phyloP scores from a whole-genome alignment of 805 yeast species.

The Schwanniomyces pseudopolymorphus region DNA sequence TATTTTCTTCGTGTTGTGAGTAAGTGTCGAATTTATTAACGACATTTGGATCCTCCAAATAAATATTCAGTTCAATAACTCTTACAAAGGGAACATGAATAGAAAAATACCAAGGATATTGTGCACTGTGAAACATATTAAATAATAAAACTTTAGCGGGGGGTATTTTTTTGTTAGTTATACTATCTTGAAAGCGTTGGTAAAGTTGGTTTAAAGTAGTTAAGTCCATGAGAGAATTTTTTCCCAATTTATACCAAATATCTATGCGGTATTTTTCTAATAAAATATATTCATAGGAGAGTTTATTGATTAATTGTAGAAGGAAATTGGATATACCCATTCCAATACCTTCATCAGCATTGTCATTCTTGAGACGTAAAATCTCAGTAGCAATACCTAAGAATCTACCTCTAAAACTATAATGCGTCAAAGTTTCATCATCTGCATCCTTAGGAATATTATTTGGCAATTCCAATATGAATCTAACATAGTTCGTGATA shows the following conservation, averaged over 20 bases:
- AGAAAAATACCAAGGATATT: constrained; percentile 39
- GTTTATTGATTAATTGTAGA: constrained; percentile 32
- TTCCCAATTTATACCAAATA: constrained; percentile 31
- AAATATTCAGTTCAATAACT: constrained; percentile 31
- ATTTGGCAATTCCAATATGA: constrained; percentile 30
- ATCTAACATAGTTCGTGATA: constrained; percentile 36
- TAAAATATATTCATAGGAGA: constrained; percentile 37
- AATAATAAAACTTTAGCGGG: constrained; percentile 32
- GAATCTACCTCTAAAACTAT: constrained; percentile 26
- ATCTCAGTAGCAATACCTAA: constrained; percentile 24
- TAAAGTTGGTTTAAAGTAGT: constrained; percentile 23
- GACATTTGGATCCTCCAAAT: constrained; percentile 22
- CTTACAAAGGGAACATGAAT: constrained; percentile 36
- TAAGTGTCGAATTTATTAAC: constrained; percentile 16
- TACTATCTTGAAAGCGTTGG: constrained; percentile 15
- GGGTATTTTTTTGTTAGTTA: constrained; percentile 8
- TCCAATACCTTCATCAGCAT: constrained; percentile 16
- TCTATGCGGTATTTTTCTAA: constrained; percentile 41
- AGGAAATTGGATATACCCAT: constrained; percentile 17
- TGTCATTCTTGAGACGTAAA: constrained; percentile 25
- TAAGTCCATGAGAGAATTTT: constrained; percentile 30
- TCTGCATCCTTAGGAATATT: constrained; percentile 14
- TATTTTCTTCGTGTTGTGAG: constrained; percentile 9
- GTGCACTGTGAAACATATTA: constrained; percentile 32
- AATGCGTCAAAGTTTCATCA: constrained; percentile 24